Evolutionary conservation across 1,284 basidiomycete genomes (phyloP), one percentile per base, ranked within the genome.

Genomic region (Rhodotorula sp.): DNA sequence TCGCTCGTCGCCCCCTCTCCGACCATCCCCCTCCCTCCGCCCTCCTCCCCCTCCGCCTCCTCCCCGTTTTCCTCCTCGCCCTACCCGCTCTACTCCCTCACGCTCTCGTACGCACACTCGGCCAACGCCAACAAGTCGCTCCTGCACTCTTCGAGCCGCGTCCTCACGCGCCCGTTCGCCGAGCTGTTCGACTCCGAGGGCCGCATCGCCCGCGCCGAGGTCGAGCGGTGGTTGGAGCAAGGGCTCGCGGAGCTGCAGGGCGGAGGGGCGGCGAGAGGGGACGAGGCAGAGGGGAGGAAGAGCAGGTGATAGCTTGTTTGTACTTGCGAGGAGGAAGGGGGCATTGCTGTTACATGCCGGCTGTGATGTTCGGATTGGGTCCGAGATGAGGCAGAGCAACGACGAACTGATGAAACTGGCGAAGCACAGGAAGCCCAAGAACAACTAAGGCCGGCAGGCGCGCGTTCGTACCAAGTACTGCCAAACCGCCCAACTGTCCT

Each of bases 91-190:
- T 92, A 91, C 80, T 81, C 85, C 21, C 83, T 92, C 67, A 83
- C 84, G 55, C 81, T 91, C 62, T 82, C 85, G 34, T 92, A 91
- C 80, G 84, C 90, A 34, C 89, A 89, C 71, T 90, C 90, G 41
- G 86, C 90, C 2, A 89, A 87, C 65, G 86, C 87, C 34, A 90
- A 91, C 70, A 92, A 92, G 82, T 70, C 76, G 7, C 69, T 80
- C 56, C 73, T 81, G 23, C 60, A 66, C 42, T 34, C 66, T 17
- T 45, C 42, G 12, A 58, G 66, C 16, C 44, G 56, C n/a, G 66
- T 48, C 19, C 41, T 66, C 49, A 42, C 52, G 9, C 61, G 64
- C 23, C 34, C 57, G 13, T 73, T 78, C n/a, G 69, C 62, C 7
- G 74, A 71, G 54, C 45, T 75, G 45, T 77, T 79, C 27, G 77